These are phyloP conservation scores for Linderniella brevidens DNA, from an alignment of 257 asterid genomes.

Conservation along the genomic window DNA sequence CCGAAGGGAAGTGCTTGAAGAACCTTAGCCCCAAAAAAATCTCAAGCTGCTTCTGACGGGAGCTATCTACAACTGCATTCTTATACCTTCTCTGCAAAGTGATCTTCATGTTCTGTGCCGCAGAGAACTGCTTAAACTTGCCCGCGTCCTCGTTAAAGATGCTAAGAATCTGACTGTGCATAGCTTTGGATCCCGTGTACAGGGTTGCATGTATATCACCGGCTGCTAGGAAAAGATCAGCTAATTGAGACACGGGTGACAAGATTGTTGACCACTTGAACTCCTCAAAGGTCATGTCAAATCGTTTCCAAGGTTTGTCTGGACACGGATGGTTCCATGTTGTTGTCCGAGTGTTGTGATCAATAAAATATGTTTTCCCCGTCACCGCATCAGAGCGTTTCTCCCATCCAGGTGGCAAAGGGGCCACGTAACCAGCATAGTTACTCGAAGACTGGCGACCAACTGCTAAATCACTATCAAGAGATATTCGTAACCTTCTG, in stretches of 20 bases:
- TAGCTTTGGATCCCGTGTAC: constrained; percentile 95
- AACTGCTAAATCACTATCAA: constrained; percentile 74
- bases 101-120: constrained; percentile 92
- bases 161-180: constrained; percentile 99
- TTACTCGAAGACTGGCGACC: constrained; percentile 56
- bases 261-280: constrained; percentile 90
- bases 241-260: constrained; percentile 69
- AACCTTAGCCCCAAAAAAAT: constrained; percentile 84
- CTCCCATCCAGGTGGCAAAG: constrained; percentile 99
- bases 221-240: constrained; percentile 78
- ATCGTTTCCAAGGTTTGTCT: constrained; percentile 98
- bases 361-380: constrained; percentile 83
- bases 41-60: constrained; percentile 95
- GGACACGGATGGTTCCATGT: constrained; percentile 99
- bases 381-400: constrained; percentile 89
- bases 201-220: constrained; percentile 95
- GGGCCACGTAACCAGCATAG: constrained; percentile 71
- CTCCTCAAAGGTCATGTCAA: constrained; percentile 95
- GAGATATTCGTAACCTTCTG: constrained; percentile 90
- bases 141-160: constrained; percentile 89
- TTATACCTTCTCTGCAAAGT: constrained; percentile 92
- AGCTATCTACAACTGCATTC: constrained; percentile 91
- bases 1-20: constrained; percentile 90
- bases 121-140: constrained; percentile 94
- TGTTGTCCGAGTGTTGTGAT: constrained; percentile 93